Percentiles rank a stretch among this genome's conserved stretches.
Evolutionary conservation across 2,329 filamentous ascomycete species (phyloP).

Genomic region (Aquanectria penicillioides): DNA sequence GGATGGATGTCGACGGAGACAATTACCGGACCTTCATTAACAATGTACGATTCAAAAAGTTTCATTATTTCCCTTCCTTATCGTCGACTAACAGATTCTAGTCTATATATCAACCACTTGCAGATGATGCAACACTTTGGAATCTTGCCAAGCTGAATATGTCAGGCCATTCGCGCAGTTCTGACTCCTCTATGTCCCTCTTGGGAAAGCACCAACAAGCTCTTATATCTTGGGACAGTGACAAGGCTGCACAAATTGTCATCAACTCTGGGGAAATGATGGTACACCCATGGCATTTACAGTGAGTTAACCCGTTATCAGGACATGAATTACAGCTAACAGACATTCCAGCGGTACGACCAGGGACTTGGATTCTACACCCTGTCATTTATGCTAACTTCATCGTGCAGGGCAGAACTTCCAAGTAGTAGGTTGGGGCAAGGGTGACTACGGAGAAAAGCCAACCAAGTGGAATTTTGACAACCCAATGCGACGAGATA

Average conservation of each 20-base stretch:
- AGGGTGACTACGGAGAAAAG: slow-evolving; percentile 26
- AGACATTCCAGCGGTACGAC: background rate
- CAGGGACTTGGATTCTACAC: background rate
- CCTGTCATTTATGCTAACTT: too few relatives aligned
- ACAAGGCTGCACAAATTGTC: slow-evolving; percentile 35
- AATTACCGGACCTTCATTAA: slow-evolving; percentile 21
- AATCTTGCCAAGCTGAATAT: background rate
- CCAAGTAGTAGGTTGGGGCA: slow-evolving; percentile 47
- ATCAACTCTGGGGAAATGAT: slow-evolving; percentile 37
- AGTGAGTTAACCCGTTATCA: too few relatives aligned
- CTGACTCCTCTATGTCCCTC: slow-evolving; percentile 5
- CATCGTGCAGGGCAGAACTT: slow-evolving; percentile 55
- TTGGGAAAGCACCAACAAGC: slow-evolving; percentile 25
- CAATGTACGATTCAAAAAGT: background rate
- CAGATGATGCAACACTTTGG: slow-evolving; percentile 22
- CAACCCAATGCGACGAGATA: slow-evolving; percentile 42
- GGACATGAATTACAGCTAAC: too few relatives aligned
- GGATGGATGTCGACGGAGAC: background rate
- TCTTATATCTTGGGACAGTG: slow-evolving; percentile 24
- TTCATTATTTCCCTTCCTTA: background rate
- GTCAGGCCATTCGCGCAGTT: background rate
- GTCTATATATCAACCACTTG: slow-evolving; percentile 28
- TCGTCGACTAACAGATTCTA: background rate
- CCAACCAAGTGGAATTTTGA: slow-evolving; percentile 19
- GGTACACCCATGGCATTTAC: slow-evolving; percentile 37